phyloP scores from a whole-genome alignment of 1,284 basidiomycete species.

The Puccinia horiana region DNA sequence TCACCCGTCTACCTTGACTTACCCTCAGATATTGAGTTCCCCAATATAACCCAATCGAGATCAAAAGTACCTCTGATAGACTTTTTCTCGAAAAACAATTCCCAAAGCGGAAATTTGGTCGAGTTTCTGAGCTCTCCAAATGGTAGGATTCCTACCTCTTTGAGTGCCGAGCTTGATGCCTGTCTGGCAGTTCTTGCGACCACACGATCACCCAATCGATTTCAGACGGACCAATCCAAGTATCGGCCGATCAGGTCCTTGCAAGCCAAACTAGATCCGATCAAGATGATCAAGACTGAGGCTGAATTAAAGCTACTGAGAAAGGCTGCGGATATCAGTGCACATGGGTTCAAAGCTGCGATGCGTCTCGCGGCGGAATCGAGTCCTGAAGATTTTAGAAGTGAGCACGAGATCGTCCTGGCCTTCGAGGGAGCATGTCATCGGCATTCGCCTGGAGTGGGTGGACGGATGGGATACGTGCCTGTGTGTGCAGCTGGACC shows the following conservation, averaged over 20 bases:
- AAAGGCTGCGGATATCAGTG: constrained; percentile 73
- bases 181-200: constrained; percentile 49
- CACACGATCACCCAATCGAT: background rate
- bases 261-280: constrained; percentile 63
- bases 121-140: background rate
- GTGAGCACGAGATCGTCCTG: constrained; percentile 75
- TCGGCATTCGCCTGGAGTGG: constrained; percentile 69
- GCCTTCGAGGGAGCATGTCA: constrained; percentile 82
- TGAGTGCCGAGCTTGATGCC: constrained; percentile 23
- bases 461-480: constrained; percentile 76
- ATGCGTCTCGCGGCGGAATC: constrained; percentile 72
- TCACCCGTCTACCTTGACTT: constrained; percentile 38
- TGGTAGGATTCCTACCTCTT: background rate
- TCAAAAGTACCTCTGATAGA: constrained; percentile 9
- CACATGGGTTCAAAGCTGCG: constrained; percentile 69
- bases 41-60: constrained; percentile 61
- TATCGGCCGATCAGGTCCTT: constrained; percentile 36
- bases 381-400: constrained; percentile 63
- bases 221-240: constrained; percentile 18
- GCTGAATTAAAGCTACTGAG: constrained; percentile 72
- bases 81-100: constrained; percentile 30
- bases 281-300: constrained; percentile 71
- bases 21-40: constrained; percentile 27
- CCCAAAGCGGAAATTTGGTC: constrained; percentile 31
- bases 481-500: constrained; percentile 85